Conservation (phyloP, 2,329 filamentous ascomycete species). For the Elsinoe perseae region DNA sequence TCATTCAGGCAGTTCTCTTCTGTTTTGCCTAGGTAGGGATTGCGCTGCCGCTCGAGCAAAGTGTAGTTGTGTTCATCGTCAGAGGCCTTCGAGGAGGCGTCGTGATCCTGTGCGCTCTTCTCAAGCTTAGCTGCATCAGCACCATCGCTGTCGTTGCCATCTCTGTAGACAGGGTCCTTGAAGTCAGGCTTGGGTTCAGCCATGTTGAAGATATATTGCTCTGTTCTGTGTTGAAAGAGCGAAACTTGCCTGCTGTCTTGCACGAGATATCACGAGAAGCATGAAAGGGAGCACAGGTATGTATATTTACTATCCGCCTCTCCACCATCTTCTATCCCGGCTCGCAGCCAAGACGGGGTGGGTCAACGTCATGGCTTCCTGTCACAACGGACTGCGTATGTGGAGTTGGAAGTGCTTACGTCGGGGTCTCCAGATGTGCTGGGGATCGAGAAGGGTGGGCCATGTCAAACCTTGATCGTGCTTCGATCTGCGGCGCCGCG, state of each 20-base stretch:
- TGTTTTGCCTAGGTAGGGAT: conserved; percentile 26
- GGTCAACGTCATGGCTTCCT: conserved; percentile 9
- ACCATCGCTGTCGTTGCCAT: conserved; percentile 10
- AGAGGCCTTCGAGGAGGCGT: not conserved
- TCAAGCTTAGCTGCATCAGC: conserved; percentile 3
- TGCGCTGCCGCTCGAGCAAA: conserved; percentile 19
- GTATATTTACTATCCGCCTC: conserved; percentile 1
- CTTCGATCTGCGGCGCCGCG: conserved; percentile 1
- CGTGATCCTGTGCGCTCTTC: conserved; percentile 3
- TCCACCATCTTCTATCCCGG: not conserved
- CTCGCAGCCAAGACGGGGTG: conserved; percentile 4
- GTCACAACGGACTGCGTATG: not conserved
- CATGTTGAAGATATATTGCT: not conserved
- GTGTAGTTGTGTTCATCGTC: conserved; percentile 2
- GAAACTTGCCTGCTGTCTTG: not conserved
- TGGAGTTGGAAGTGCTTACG: not conserved
- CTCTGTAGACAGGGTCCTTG: not conserved
- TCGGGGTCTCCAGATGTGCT: conserved; percentile 7
- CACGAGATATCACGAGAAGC: not conserved
- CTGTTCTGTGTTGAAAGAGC: not conserved
- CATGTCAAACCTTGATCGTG: conserved; percentile 9
- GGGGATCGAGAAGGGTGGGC: conserved; percentile 1
- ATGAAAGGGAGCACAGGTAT: not conserved
- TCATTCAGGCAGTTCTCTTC: conserved; percentile 25
- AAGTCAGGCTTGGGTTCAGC: not conserved